Conservation (phyloP, 2,329 filamentous ascomycete genomes). For the Sarocladium kiliense region DNA sequence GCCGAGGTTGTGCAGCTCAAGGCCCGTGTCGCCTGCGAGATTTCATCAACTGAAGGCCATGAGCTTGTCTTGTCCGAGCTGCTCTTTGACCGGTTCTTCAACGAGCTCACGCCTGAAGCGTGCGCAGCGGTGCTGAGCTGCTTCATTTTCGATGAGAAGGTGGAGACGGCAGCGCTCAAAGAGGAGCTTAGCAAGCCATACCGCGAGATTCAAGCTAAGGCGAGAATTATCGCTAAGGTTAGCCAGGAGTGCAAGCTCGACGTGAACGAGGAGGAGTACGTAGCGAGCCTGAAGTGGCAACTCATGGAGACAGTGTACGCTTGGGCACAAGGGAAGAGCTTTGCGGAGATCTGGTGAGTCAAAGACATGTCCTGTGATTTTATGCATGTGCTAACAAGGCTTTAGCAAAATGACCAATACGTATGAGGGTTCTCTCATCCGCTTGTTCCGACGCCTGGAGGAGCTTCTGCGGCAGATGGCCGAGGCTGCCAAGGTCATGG, state of each 20-base stretch:
- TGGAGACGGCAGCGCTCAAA: constrained; percentile 69
- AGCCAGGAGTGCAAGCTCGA: constrained; percentile 90
- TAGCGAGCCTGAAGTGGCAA: constrained; percentile 84
- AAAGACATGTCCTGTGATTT: not conserved
- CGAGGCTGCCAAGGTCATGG: constrained; percentile 96
- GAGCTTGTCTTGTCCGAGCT: constrained; percentile 90
- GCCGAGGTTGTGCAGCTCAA: constrained; percentile 94
- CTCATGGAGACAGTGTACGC: constrained; percentile 94
- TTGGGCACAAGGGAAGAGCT: constrained; percentile 86
- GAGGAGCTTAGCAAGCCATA: constrained; percentile 85
- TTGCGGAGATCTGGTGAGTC: constrained; percentile 90
- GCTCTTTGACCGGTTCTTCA: constrained; percentile 97
- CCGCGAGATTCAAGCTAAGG: constrained; percentile 81
- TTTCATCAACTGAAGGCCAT: constrained; percentile 84
- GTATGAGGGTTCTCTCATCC: constrained; percentile 94
- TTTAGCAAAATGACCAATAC: constrained; percentile 96
- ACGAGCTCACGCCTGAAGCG: constrained; percentile 83
- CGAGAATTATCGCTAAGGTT: constrained; percentile 84
- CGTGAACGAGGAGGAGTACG: constrained; percentile 92
- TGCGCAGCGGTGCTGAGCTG: constrained; percentile 82
- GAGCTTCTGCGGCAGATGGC: constrained; percentile 93
- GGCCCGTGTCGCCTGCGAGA: constrained; percentile 94
- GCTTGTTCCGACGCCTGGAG: constrained; percentile 90
- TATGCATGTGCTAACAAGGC: not conserved
- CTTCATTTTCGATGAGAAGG: constrained; percentile 97